A percentile compares a stretch with the other conserved stretches of the same genome.
Conservation (phyloP, 2,329 filamentous ascomycete genomes). For the Aspergillus sp. region DNA sequence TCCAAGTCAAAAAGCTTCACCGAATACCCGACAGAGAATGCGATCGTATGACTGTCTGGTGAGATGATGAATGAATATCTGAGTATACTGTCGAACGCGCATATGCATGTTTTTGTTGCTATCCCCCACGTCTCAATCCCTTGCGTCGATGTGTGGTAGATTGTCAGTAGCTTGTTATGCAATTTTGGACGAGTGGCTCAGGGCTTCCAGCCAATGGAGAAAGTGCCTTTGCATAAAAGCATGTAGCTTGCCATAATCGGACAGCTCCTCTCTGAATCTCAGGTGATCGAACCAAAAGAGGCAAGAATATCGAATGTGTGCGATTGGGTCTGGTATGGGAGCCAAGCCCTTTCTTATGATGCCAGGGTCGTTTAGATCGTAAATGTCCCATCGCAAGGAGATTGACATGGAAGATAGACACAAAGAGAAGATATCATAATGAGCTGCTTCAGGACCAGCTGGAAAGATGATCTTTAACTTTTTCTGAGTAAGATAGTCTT, state of each 20-base stretch:
- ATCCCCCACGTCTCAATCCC: no score
- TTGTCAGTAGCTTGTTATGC: neutral
- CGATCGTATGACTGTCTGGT: no score
- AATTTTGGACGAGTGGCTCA: neutral
- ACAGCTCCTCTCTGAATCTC: neutral
- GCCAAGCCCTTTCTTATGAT: neutral
- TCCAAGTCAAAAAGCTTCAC: no score
- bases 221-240: neutral
- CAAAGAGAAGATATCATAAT: neutral
- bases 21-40: no score
- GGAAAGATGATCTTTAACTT: neutral
- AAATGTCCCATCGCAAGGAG: neutral
- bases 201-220: neutral
- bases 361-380: neutral
- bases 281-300: neutral
- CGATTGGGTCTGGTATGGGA: neutral
- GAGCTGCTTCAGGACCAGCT: neutral
- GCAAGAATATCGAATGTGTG: neutral
- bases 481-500: neutral
- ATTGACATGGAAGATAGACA: neutral
- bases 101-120: no score
- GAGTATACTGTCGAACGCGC: no score
- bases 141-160: no score
- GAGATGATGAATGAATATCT: no score
- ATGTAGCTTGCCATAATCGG: neutral